Base-by-base conservation (phyloP, 2,329 filamentous ascomycete genomes). In the Thielaviopsis musarum region DNA sequence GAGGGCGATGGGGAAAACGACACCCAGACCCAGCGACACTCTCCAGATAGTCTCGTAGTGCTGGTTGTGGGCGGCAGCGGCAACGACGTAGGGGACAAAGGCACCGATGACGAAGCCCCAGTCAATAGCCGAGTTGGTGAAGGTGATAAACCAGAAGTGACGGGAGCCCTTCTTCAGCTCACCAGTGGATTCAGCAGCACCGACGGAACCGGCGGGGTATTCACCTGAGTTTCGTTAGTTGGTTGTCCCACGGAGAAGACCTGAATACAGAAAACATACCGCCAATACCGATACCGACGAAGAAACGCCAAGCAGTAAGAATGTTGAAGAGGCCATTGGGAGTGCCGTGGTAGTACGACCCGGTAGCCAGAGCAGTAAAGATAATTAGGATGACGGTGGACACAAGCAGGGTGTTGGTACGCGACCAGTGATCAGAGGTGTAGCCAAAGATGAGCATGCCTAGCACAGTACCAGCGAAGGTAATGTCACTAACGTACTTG, bases 61-160 rank as follows among this genome's bases (percentile, higher is more conserved):
- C 9, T 77, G 70, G 64, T 79, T 77, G 48, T 75, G 68, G 61
- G 73, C 84, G 67, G 68, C 83, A 68, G 76, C 78, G 0, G 78
- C 77, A 19, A 81, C 76, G 41, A 80, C 73, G 72, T 71, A 80
- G 2, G 89, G 87, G 1, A 93, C 82, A 62, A 95, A 81, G 0
- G 87, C 84, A 9, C 88, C 84, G 59, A 91, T 75, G 1, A 94
- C 86, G 64, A 94, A 95, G 0, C 88, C 90, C 67, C 72, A 80
- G 67, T 94, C 88, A 62, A 95, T 94, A 26, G 58, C 53, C 2
- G 58, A 82, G 70, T 94, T 94, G 54, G 88, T 95, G 70, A 93
- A 94, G 64, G 95, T 76, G 65, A 91, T 88, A 68, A 91, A 96
- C 88, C 89, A 95, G 48, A 86, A 78, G 68, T 96, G 91, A n/a